Evolutionary conservation across 75 land plant species (phyloP), one percentile per base, ranked within the genome.

Genomic region (Ceratopteris richardii): DNA sequence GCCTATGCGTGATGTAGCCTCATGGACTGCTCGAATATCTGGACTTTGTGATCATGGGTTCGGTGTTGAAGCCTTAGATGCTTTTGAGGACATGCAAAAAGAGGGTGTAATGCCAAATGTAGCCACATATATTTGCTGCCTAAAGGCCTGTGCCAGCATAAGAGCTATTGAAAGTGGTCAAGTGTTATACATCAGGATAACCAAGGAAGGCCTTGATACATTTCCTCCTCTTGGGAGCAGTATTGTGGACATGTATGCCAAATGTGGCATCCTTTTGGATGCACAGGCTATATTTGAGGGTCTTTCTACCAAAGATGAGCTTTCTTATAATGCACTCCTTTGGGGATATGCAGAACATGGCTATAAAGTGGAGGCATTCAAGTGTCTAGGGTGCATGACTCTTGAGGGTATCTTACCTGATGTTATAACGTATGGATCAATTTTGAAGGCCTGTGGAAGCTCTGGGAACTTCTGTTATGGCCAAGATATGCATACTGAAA

Each of bases 21-120:
- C 70, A 50, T 78, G 64, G 67, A 42, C 56, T 68, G 27, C 50
- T 18, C 50, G 50, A 46, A 46, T 46, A 46, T 4, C 3, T 46
- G 50, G 50, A 2, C 17, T 18, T 17, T n/a, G 22, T 18, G 50
- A 46, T 4, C 3, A 21, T 18, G 50, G 50, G 50, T 21, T 18
- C 17, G 42, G 68, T 6, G 69, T 59, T 2, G 87, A 78, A n/a
- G 87, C 87, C 9, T 31, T 16, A 42, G 46, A 72, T 25, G 41
- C 74, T 25, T 85, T 85, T 31, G 53, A 64, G 36, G 65, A 17
- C n/a, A 81, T 85, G 85, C 76, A 42, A 31, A 0, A 19, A 19
- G 36, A 44, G 18, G 61, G 68, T 29, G 20, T 66, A 25, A 0
- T 1, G 23, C 74, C 74, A 6, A 72, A 60, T 22, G 22, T 23